A percentile compares a stretch with the other conserved stretches of the same genome.
Conservation (phyloP, 139 green algal species). For the Dunaliella primolecta region DNA sequence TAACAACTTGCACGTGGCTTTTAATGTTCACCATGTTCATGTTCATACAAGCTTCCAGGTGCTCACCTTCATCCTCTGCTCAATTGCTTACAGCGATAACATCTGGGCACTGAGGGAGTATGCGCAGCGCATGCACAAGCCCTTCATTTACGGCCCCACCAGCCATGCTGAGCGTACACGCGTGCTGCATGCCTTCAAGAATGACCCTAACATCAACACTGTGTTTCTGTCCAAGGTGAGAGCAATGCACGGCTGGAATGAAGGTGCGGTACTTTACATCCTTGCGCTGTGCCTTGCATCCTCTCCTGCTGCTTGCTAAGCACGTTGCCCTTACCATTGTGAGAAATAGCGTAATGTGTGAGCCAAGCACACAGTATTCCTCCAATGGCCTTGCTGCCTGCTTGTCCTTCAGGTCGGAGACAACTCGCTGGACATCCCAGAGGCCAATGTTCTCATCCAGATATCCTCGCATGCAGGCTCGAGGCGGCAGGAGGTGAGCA, state of each 20-base stretch:
- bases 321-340: neutral
- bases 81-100: slow-evolving; percentile 95
- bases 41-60: too few species aligned
- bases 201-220: slow-evolving; percentile 88
- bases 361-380: too few species aligned
- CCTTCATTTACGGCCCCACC: slow-evolving; percentile 96
- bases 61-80: neutral
- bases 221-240: slow-evolving; percentile 97
- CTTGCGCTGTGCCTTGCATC: too few species aligned
- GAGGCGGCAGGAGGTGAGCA: slow-evolving; percentile 82
- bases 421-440: slow-evolving; percentile 98
- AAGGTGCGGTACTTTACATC: neutral
- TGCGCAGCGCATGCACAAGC: slow-evolving; percentile 74
- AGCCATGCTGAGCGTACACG: slow-evolving; percentile 84
- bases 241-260: neutral
- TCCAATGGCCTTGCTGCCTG: too few species aligned
- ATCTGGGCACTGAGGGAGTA: slow-evolving; percentile 96
- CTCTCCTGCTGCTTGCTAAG: too few species aligned
- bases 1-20: too few species aligned
- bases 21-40: too few species aligned
- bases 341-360: neutral
- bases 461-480: slow-evolving; percentile 92
- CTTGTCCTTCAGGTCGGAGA: slow-evolving; percentile 90
- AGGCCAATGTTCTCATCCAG: slow-evolving; percentile 99
- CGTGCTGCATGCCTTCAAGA: slow-evolving; percentile 94